Evolutionary conservation across 257 asterid species (phyloP).

Genomic region (Fraxinus americana): DNA sequence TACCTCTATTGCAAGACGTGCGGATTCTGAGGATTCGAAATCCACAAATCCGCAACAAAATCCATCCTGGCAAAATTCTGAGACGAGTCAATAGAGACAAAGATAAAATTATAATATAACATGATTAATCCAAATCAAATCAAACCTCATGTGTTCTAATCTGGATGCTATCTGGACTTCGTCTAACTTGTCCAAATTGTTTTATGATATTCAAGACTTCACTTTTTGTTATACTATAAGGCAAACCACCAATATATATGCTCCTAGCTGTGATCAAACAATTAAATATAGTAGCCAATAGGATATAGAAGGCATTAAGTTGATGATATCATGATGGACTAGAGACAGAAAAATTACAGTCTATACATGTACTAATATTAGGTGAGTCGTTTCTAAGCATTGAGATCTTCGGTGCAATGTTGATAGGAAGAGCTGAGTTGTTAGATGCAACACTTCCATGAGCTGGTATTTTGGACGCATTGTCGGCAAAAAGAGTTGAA

Average conservation of each 20-base stretch:
- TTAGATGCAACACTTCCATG: conserved; percentile 13
- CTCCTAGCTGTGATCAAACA: conserved; percentile 33
- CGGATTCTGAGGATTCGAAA: conserved; percentile 58
- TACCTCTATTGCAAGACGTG: conserved; percentile 67
- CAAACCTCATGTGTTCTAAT: conserved; percentile 45
- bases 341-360: conserved; percentile 30
- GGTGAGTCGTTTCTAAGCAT: conserved; percentile 15
- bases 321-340: not conserved
- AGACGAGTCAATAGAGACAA: conserved; percentile 23
- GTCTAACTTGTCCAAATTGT: conserved; percentile 50
- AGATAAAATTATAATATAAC: not conserved
- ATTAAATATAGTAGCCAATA: not conserved
- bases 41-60: conserved; percentile 75
- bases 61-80: conserved; percentile 51
- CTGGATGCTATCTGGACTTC: conserved; percentile 41
- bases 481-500: conserved; percentile 16
- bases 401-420: conserved; percentile 22
- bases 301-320: not conserved
- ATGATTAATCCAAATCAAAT: conserved; percentile 8
- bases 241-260: conserved; percentile 54
- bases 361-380: conserved; percentile 10
- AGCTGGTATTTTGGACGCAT: conserved; percentile 22
- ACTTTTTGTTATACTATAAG: conserved; percentile 41
- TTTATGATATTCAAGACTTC: conserved; percentile 44
- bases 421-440: conserved; percentile 19